A percentile compares a stretch with the other conserved stretches of the same genome.
These are phyloP conservation scores for Gloeostereum incarnatum DNA, from an alignment of 768 basidiomycete species.

Conservation along the genomic window DNA sequence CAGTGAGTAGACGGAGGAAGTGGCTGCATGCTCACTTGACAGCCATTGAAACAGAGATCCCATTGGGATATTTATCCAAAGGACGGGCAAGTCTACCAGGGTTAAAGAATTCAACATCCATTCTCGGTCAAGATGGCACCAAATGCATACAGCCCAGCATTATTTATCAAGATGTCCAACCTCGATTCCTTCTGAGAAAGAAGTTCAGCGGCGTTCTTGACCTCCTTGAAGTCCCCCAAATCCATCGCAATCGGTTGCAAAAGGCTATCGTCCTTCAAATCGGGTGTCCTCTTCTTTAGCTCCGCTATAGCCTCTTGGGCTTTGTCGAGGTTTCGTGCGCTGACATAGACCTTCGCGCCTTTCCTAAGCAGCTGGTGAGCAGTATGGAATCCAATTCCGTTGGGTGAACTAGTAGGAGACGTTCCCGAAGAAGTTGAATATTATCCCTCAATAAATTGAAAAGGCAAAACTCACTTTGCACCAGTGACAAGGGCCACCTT, in stretches of 20 bases:
- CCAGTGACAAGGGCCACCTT: too few species aligned
- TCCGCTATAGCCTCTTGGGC: slow-evolving; percentile 27
- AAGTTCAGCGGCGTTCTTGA: slow-evolving; percentile 4
- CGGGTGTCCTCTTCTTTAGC: slow-evolving; percentile 20
- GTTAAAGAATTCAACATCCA: too few species aligned
- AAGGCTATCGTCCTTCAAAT: slow-evolving; percentile 19
- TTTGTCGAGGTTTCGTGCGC: slow-evolving; percentile 22
- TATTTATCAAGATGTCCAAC: slow-evolving; percentile 7
- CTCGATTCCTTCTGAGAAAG: slow-evolving; percentile 5
- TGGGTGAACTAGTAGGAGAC: background rate
- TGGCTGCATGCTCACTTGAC: too few species aligned
- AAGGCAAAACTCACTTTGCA: too few species aligned
- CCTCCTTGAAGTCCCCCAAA: slow-evolving; percentile 6
- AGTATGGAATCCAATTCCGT: slow-evolving; percentile 30
- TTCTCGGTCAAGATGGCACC: background rate
- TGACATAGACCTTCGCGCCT: slow-evolving; percentile 37
- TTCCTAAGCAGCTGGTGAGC: slow-evolving; percentile 25
- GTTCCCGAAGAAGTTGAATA: too few species aligned
- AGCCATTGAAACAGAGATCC: too few species aligned
- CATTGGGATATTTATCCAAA: too few species aligned
- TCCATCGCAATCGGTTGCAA: slow-evolving; percentile 17
- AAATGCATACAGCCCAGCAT: slow-evolving; percentile 1
- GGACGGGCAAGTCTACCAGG: too few species aligned
- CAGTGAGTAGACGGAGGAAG: too few species aligned
- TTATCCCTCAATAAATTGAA: too few species aligned